Base-by-base conservation (phyloP, 169 alveolate genomes). In the Perkinsus olseni region DNA sequence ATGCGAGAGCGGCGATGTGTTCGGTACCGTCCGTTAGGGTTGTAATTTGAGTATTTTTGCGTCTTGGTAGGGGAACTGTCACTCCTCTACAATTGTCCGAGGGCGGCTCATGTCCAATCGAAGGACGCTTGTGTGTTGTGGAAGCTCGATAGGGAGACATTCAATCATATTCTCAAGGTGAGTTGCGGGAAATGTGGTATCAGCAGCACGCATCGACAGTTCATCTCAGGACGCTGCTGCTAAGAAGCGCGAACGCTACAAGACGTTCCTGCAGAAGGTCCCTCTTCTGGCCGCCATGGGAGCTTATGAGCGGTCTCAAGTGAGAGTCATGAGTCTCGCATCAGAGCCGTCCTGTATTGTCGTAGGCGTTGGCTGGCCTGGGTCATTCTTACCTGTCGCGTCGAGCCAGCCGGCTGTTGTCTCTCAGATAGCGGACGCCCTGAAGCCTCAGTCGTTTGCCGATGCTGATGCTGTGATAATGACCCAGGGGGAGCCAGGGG, bases 11-110 rank as follows among this genome's bases (percentile, higher is more conserved):
- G 99, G 99, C 38, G 99, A 98, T 93, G 96, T 97, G 20, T 98
- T 98, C 94, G 99, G 99, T 45, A 45, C 6, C 24, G 6, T 6
- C 6, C 17, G 62, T 6, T 45, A 45, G 62, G 17, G n/a, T n/a
- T n/a, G n/a, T n/a, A n/a, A n/a, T n/a, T n/a, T n/a, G n/a, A n/a
- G n/a, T n/a, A n/a, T n/a, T n/a, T n/a, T n/a, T n/a, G n/a, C n/a
- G n/a, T n/a, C n/a, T n/a, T n/a, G n/a, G n/a, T 17, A 45, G 62
- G 99, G 28, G 99, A 98, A 94, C 97, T 98, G 0, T 98, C 99
- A 6, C 96, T 98, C 38, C 96, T 98, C 38, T 98, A 98, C 95
- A 98, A 98, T 95, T 95, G 97, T 38, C 99, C 99, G 24, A 96
- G 99, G 93, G 99, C 99, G 34, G 99, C 99, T 3, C 96, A 98